A percentile compares a stretch with the other conserved stretches of the same genome.
Conservation (phyloP, 805 yeast species). For the Wickerhamomyces alni region DNA sequence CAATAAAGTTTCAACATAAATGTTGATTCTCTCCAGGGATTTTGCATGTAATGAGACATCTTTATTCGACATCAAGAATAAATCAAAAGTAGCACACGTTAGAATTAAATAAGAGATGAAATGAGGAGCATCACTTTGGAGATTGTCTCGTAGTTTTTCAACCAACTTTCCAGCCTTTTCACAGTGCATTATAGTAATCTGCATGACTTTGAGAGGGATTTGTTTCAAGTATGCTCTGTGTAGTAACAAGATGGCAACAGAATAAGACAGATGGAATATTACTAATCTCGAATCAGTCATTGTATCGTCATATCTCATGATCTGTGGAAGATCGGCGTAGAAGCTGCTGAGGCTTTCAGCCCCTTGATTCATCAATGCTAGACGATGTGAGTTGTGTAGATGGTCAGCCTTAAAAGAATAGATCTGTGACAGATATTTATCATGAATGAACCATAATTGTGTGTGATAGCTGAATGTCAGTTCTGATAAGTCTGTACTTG, state of each 20-base stretch:
- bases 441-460: constrained; percentile 27
- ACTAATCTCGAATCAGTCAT: constrained; percentile 19
- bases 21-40: constrained; percentile 17
- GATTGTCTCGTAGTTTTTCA: constrained; percentile 7
- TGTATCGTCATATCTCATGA: constrained; percentile 7
- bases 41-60: constrained; percentile 14
- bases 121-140: constrained; percentile 19
- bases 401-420: constrained; percentile 29
- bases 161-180: constrained; percentile 19
- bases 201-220: constrained; percentile 24
- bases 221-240: constrained; percentile 27
- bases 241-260: constrained; percentile 21
- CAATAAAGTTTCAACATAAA: constrained; percentile 19
- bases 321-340: constrained; percentile 20
- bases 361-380: constrained; percentile 25
- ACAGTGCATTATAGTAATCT: constrained; percentile 21
- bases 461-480: constrained; percentile 25
- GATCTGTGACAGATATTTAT: constrained; percentile 26
- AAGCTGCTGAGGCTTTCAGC: constrained; percentile 18
- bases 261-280: constrained; percentile 25
- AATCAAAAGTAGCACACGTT: constrained; percentile 28
- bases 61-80: constrained; percentile 25
- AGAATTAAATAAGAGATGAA: constrained; percentile 27
- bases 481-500: constrained; percentile 15
- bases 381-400: constrained; percentile 27